Evolutionary conservation across 2,329 filamentous ascomycete genomes (phyloP), one percentile per base, ranked within the genome.

Genomic region (Tolypocladium capitatum): DNA sequence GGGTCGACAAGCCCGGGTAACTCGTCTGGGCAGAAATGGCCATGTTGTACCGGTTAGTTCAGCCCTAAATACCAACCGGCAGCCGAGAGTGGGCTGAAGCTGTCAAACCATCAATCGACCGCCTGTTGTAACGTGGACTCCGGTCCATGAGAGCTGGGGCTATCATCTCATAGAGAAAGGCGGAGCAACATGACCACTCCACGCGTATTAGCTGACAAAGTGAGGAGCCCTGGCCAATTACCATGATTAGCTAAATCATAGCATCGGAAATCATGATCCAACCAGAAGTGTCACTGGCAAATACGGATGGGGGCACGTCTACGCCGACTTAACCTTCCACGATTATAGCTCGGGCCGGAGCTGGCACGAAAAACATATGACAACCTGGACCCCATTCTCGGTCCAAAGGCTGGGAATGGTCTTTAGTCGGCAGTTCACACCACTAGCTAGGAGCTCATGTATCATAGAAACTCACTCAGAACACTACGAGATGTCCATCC

Each of bases 281-380:
- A 82, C 75, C 0, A 66, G 81, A 6, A 79, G 79, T 16, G 71
- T 85, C 56, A 85, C 84, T 56, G 81, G 84, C 60, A 84, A 85
- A 61, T 84, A 81, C 53, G 81, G 81, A 32, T 84, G 81, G 81
- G 80, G 84, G 56, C 80, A 84, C 52, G 79, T 84, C 6, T 55
- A 69, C 11, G 81, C 76, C 0, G 81, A 84, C 53, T 64, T 84
- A 2, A 78, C 75, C 0, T 85, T 81, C 66, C 81, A 84, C 59
- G 80, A 84, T 60, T 85, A 84, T 58, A 68, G 70, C 18, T 84
- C 55, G 76, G 68, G 0, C 67, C 73, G 0, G 73, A 70, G 21
- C 69, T 85, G 7, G 67, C n/a, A n/a, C n/a, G 72, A 5, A 65
- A 72, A 49, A 76, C 74, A 2, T 83, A 78, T 55, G 63, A 66